Evolutionary conservation across 495 filamentous ascomycete genomes (phyloP), one percentile per base, ranked within the genome.

Genomic region (Bacidia rubella): DNA sequence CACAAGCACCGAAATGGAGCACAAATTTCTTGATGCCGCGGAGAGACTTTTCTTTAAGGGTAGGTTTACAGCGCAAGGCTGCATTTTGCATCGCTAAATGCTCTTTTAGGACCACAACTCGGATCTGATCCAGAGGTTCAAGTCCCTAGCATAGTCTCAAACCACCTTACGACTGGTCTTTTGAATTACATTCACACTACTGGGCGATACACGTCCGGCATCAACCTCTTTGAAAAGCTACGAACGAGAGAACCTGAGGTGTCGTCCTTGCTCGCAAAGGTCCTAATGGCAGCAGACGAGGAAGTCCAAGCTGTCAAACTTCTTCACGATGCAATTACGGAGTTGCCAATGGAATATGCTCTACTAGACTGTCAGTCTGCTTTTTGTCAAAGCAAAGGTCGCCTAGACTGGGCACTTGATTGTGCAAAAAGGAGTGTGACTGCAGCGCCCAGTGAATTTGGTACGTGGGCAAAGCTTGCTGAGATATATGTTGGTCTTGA

Each of bases 101-200:
- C 40, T 32, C 11, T 29, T 44, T 40, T 58, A 94, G 89, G 90
- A 47, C 90, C 89, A 75, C 89, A 95, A 65, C 74, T 99, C 24
- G 94, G 92, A 48, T 97, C 93, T 11, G 92, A 99, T 62, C 89
- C 92, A 1, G 85, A 96, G 60, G 93, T 95, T 0, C 92, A 99
- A 68, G 93, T 97, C 1, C 92, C 92, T 1, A 97, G 95, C 60
- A 81, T 87, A 29, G 92, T 96, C 41, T 90, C 86, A n/a, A 99
- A 99, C 63, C 86, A 98, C 63, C 77, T 97, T 25, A 88, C 88
- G 1, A 76, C 85, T 25, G 93, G 92, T 15, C 79, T 99, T 1
- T 74, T 99, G n/a, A 85, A 86, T 62, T 99, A 99, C 61, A 95
- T 99, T 59, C 81, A 89, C 49, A 97, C 92, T 0, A 97, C 93